Evolutionary conservation across 2,329 filamentous ascomycete genomes (phyloP), one percentile per base, ranked within the genome.

Genomic region (Cordyceps fumosorosea): DNA sequence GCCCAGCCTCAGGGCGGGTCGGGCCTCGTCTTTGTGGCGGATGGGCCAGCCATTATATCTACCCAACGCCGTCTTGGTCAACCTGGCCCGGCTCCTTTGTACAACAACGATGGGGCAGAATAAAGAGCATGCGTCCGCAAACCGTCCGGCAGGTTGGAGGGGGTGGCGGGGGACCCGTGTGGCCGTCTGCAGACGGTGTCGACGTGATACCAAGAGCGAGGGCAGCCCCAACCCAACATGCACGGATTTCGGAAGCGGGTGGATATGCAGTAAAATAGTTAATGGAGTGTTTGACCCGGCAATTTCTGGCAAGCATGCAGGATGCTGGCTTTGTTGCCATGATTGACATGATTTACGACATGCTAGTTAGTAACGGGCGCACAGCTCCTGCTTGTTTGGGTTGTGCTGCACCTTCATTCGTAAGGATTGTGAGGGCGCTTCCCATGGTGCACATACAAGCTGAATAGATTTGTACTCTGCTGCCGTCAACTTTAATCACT

Each of bases 61-160:
- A 60, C 58, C 58, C 58, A 60, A 60, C 58, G 58, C 10, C 16
- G 37, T n/a, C 16, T 44, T n/a, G 29, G 29, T n/a, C 14, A 18
- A 18, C 16, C 6, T 18, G 44, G n/a, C n/a, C 20, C 20, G 10
- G 24, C 24, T 29, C 29, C 29, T n/a, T n/a, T n/a, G 34, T 37
- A 37, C 44, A 47, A 47, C 44, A n/a, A 8, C 7, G 6, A 26
- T 10, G 48, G 32, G 48, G 32, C 14, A 22, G 50, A 26, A 50
- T 60, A 54, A 60, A 60, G 58, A 55, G 58, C 40, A 14, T 54
- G 51, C 58, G 53, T 54, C 37, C 37, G 24, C 7, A 50, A 20
- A 18, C 20, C 26, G 12, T 24, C 40, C 58, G 52, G 20, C 37
- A 37, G 4, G 18, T 54, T 54, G 40, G 58, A 29, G 14, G 29